Percentiles rank a stretch among this genome's conserved stretches.
phyloP scores from a whole-genome alignment of 2,329 filamentous ascomycete species.

The Penicillium sp. region DNA sequence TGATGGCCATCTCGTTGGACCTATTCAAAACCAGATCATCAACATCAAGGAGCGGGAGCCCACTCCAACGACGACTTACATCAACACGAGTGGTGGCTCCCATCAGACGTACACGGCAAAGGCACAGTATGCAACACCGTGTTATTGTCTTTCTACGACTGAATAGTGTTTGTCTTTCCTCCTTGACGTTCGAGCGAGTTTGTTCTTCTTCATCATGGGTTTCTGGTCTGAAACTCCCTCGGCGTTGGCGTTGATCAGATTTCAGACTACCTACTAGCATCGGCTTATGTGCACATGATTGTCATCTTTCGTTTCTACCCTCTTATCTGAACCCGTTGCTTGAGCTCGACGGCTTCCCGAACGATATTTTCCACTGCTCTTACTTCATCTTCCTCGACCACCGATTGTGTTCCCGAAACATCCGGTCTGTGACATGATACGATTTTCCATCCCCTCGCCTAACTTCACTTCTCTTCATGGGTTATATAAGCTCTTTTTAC shows the following conservation, averaged over 20 bases:
- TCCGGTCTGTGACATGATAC: conserved; percentile 14
- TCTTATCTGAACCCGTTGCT: not conserved
- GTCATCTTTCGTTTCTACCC: conserved; percentile 18
- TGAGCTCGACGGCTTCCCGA: conserved; percentile 10
- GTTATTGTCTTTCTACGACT: conserved; percentile 40
- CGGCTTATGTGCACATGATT: conserved; percentile 30
- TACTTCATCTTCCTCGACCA: conserved; percentile 2
- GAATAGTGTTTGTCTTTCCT: conserved; percentile 28
- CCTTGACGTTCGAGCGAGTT: conserved; percentile 20
- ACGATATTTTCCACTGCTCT: conserved; percentile 4
- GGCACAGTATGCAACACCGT: conserved; percentile 38
- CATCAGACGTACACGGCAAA: conserved; percentile 40
- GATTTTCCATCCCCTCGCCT: conserved; percentile 10
- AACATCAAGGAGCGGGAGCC: conserved; percentile 40
- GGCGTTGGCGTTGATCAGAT: conserved; percentile 30
- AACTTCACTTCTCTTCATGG: conserved; percentile 14
- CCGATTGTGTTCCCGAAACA: conserved; percentile 6
- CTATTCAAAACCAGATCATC: conserved; percentile 32
- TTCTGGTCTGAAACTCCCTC: conserved; percentile 14
- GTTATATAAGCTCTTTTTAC: conserved; percentile 16
- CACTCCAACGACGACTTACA: conserved; percentile 38
- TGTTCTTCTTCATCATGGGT: conserved; percentile 21
- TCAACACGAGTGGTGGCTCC: conserved; percentile 26
- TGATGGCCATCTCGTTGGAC: conserved; percentile 46
- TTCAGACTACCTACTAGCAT: conserved; percentile 14